These are phyloP conservation scores for Funneliformis geosporum DNA, from an alignment of 192 early-diverging fungal genomes.

Conservation along the genomic window DNA sequence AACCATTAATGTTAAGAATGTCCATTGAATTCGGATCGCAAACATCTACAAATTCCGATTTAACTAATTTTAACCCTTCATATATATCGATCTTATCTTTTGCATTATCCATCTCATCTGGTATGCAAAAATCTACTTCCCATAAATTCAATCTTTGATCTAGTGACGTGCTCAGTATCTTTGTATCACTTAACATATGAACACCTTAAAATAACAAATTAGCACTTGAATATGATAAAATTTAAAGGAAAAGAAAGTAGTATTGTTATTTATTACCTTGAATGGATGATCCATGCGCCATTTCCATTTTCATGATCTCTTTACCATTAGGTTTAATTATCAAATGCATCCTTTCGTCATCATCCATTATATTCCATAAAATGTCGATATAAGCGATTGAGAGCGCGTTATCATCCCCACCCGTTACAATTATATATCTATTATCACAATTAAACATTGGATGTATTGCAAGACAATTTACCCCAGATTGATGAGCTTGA, in stretches of 20 bases:
- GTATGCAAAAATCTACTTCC: slow-evolving; percentile 32
- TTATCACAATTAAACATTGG: background rate
- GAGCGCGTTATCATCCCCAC: slow-evolving; percentile 78
- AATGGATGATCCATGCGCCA: slow-evolving; percentile 72
- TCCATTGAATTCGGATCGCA: slow-evolving; percentile 67
- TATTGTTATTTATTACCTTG: slow-evolving; percentile 46
- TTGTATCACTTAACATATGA: slow-evolving; percentile 37
- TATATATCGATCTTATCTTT: background rate
- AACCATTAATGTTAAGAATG: slow-evolving; percentile 23
- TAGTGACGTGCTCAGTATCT: slow-evolving; percentile 56
- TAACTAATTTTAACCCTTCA: slow-evolving; percentile 34
- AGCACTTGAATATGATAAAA: background rate
- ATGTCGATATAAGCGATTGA: slow-evolving; percentile 36
- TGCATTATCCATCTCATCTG: background rate
- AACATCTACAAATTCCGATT: slow-evolving; percentile 60
- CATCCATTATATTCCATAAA: background rate
- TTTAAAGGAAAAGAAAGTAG: background rate
- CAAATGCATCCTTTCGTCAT: background rate
- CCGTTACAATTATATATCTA: slow-evolving; percentile 54
- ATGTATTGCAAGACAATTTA: slow-evolving; percentile 65
- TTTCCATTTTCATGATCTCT: slow-evolving; percentile 33
- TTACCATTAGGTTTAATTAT: background rate
- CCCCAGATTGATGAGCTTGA: slow-evolving; percentile 64
- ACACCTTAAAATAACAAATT: slow-evolving; percentile 42
- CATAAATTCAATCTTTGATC: slow-evolving; percentile 74